Percentiles rank a stretch among this genome's conserved stretches.
Evolutionary conservation across 1,284 basidiomycete genomes (phyloP).

Genomic region (Cutaneotrichosporon curvatum): DNA sequence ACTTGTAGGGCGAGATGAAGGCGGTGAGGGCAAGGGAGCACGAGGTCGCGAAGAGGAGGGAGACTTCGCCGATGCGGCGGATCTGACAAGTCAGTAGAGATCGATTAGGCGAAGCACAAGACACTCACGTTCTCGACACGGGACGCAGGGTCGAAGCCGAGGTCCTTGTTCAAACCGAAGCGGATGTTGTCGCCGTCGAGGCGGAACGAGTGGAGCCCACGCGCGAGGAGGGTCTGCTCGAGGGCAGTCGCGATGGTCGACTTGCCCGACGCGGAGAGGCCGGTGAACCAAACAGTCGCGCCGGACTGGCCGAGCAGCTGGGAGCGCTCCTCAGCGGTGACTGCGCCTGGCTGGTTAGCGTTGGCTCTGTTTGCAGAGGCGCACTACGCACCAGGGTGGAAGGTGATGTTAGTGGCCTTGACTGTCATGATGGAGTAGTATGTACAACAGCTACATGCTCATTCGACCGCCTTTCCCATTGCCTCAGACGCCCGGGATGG

Average conservation of each 20-base stretch:
- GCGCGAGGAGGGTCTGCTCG: conserved; percentile 88
- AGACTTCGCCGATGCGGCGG: conserved; percentile 92
- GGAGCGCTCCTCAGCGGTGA: conserved; percentile 60
- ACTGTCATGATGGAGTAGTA: conserved; percentile 2
- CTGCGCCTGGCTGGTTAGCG: conserved; percentile 55
- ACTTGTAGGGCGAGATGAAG: conserved; percentile 96
- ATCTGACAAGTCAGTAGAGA: no score
- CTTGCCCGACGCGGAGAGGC: conserved; percentile 83
- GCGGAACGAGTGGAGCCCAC: conserved; percentile 78
- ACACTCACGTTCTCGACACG: conserved; percentile 73
- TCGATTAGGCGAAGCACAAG: no score
- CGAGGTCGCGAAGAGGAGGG: conserved; percentile 87
- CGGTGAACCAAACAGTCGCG: conserved; percentile 91
- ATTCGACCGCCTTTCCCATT: no score
- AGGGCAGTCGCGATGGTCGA: conserved; percentile 96
- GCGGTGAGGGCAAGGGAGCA: conserved; percentile 82
- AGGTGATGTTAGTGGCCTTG: conserved; percentile 83
- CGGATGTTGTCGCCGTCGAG: conserved; percentile 96
- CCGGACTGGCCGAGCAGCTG: conserved; percentile 69
- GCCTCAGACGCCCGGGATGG: no score
- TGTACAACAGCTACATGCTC: no score
- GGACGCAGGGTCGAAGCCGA: conserved; percentile 91
- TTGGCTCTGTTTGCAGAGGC: background rate
- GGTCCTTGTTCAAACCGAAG: conserved; percentile 95
- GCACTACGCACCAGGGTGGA: conserved; percentile 56